phyloP scores from a whole-genome alignment of 2,329 filamentous ascomycete genomes.

The Nigrospora oryzae region DNA sequence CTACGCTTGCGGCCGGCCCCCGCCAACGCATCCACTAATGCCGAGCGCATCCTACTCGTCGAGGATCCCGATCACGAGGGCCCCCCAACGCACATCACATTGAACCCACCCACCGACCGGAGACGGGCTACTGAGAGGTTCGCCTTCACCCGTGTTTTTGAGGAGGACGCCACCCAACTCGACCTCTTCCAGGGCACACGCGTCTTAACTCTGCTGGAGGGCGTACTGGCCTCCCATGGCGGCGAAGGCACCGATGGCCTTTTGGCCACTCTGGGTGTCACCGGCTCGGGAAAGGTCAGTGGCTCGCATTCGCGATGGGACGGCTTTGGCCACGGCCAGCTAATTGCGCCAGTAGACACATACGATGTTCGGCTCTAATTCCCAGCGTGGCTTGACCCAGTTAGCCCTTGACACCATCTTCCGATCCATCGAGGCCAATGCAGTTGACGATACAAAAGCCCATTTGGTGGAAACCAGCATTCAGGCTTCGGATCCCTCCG shows the following conservation, averaged over 20 bases:
- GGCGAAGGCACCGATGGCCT: conserved; percentile 81
- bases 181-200: conserved; percentile 79
- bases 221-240: conserved; percentile 65
- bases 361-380: conserved; percentile 84
- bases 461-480: conserved; percentile 64
- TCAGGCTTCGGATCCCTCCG: conserved; percentile 68
- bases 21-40: conserved; percentile 29
- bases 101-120: conserved; percentile 76
- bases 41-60: conserved; percentile 71
- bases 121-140: conserved; percentile 89
- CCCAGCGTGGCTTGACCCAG: conserved; percentile 83
- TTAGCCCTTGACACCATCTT: conserved; percentile 87
- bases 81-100: conserved; percentile 61
- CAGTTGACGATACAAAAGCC: conserved; percentile 53
- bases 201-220: conserved; percentile 67
- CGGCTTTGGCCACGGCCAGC: not conserved
- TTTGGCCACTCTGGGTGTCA: conserved; percentile 86
- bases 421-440: conserved; percentile 64
- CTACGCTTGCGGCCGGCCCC: conserved; percentile 70
- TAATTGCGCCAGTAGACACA: conserved; percentile 57
- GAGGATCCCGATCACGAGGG: conserved; percentile 44
- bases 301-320: not conserved
- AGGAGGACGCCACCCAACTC: conserved; percentile 75
- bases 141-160: conserved; percentile 87
- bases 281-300: conserved; percentile 86